Percentiles rank a stretch among this genome's conserved stretches.
These are phyloP conservation scores for Dictyostelium citrinum DNA, from an alignment of 78 protist species.

Conservation along the genomic window DNA sequence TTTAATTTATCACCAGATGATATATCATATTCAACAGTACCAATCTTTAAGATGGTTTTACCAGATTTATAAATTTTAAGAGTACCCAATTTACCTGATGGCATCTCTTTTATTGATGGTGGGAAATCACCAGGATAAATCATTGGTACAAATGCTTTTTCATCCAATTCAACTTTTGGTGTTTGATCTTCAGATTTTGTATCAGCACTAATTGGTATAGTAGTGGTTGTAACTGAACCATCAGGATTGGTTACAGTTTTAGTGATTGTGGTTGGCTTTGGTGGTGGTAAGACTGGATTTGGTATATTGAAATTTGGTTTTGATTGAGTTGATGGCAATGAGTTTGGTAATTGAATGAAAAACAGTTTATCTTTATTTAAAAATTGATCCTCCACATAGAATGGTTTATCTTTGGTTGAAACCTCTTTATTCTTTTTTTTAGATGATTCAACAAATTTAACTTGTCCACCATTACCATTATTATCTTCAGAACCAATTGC, in stretches of 20 bases:
- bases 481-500: neutral
- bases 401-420: constrained; percentile 8
- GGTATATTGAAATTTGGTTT: constrained; percentile 1
- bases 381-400: constrained; percentile 26
- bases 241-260: neutral
- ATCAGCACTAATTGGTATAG: neutral
- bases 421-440: neutral
- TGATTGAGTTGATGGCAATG: neutral
- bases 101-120: constrained; percentile 16
- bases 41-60: constrained; percentile 21
- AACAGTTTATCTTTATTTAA: constrained; percentile 30
- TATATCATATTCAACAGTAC: constrained; percentile 20
- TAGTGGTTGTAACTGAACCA: neutral
- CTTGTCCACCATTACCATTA: neutral
- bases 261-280: neutral
- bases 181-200: neutral
- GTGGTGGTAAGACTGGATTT: neutral
- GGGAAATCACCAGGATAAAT: constrained; percentile 69
- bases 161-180: neutral
- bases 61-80: constrained; percentile 73
- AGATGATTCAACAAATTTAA: neutral
- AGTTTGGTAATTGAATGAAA: constrained; percentile 38
- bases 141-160: constrained; percentile 36
- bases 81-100: constrained; percentile 38
- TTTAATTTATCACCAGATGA: constrained; percentile 58